A percentile compares a stretch with the other conserved stretches of the same genome.
phyloP scores from a whole-genome alignment of 257 asterid genomes.

The Fraxinus americana region DNA sequence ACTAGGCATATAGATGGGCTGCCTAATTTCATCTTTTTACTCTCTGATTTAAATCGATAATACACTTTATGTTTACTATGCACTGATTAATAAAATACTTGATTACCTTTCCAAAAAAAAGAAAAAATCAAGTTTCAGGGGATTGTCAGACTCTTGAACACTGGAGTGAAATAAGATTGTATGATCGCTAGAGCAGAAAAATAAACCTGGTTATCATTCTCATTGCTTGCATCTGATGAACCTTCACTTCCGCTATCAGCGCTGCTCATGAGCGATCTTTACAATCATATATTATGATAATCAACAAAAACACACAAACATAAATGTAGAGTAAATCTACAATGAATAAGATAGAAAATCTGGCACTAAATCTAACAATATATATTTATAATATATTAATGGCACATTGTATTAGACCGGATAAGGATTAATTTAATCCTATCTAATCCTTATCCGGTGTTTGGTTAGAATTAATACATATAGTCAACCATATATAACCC shows the following conservation, averaged over 20 bases:
- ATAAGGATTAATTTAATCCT: too few species aligned
- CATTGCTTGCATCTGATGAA: slow-evolving; percentile 84
- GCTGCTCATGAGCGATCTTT: slow-evolving; percentile 49
- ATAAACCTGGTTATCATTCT: slow-evolving; percentile 64
- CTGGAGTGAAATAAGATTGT: slow-evolving; percentile 6
- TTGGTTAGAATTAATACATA: too few species aligned
- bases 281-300: slow-evolving; percentile 25
- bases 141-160: slow-evolving; percentile 7
- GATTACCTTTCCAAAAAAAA: too few species aligned
- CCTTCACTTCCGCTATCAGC: slow-evolving; percentile 91
- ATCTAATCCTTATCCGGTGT: too few species aligned
- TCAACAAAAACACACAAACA: slow-evolving; percentile 14
- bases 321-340: slow-evolving; percentile 7
- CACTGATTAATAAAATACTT: too few species aligned
- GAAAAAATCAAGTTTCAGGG: background rate
- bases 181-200: slow-evolving; percentile 1
- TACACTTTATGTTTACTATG: too few species aligned
- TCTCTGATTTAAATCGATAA: too few species aligned
- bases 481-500: too few species aligned
- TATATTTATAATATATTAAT: background rate
- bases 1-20: too few species aligned
- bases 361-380: background rate
- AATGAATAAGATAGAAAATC: slow-evolving; percentile 3
- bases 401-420: background rate
- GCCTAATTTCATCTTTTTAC: too few species aligned